Conservation (phyloP, 2,329 filamentous ascomycete genomes). For the Xylariales sp. region DNA sequence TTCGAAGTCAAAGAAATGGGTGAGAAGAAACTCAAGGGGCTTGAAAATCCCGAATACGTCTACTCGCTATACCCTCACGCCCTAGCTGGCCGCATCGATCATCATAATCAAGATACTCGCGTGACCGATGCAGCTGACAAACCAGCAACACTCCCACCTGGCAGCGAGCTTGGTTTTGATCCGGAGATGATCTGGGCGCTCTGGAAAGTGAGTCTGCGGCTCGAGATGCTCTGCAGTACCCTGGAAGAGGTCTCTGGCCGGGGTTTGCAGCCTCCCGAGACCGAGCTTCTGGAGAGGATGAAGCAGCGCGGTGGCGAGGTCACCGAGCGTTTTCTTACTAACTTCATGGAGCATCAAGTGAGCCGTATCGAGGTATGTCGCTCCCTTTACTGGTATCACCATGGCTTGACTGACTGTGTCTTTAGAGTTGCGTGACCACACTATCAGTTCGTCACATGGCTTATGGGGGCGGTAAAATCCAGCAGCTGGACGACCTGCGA, state of each 20-base stretch:
- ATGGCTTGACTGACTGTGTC: constrained; percentile 17
- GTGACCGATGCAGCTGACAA: constrained; percentile 40
- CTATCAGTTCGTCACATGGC: constrained; percentile 76
- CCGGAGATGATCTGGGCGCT: constrained; percentile 83
- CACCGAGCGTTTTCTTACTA: constrained; percentile 80
- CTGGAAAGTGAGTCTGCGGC: constrained; percentile 80
- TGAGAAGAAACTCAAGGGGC: constrained; percentile 89
- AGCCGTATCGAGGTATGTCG: constrained; percentile 83
- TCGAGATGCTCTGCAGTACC: constrained; percentile 89
- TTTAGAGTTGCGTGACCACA: constrained; percentile 74
- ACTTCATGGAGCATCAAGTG: constrained; percentile 92
- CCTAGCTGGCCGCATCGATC: constrained; percentile 72
- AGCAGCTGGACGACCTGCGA: constrained; percentile 65
- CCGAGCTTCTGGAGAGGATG: constrained; percentile 69
- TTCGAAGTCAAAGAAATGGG: constrained; percentile 97
- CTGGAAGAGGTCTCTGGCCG: constrained; percentile 66
- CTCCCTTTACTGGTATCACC: neutral
- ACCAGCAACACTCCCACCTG: constrained; percentile 57
- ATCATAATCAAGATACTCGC: constrained; percentile 49
- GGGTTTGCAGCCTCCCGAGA: constrained; percentile 73
- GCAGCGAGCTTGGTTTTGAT: constrained; percentile 69
- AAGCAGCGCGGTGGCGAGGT: constrained; percentile 71
- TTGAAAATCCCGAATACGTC: constrained; percentile 94
- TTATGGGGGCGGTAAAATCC: constrained; percentile 58
- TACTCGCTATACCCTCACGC: constrained; percentile 93